Evolutionary conservation across 225 moss, liverwort and hornwort genomes (phyloP), one percentile per base, ranked within the genome.

Genomic region (Pleurozium schreberi): DNA sequence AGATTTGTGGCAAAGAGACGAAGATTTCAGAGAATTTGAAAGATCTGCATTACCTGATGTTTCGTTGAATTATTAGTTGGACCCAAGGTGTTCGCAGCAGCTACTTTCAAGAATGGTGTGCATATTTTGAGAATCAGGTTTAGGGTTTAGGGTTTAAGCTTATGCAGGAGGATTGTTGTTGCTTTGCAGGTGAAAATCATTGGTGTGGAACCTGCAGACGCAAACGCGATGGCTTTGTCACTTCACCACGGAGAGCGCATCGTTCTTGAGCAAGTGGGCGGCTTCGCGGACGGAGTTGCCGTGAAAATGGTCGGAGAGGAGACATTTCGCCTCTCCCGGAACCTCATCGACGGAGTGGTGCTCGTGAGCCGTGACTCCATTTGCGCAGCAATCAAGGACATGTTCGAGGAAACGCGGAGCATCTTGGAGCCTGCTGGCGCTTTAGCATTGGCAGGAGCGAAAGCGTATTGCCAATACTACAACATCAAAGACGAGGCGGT

Each of bases 341-440:
- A 99, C 88, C 94, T 99, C 47, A 79, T 97, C 50, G 97, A 99
- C 90, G 98, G 98, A 50, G 93, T 99, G 62, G 97, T 99, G 33
- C 93, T 99, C 63, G 98, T 99, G 53, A 97, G 84, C 83, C 95
- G 98, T 61, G 98, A 98, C 78, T 88, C 97, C 90, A 98, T 97
- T 28, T 98, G 98, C 89, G 97, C 98, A 27, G 97, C 98, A 45
- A 98, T 98, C 59, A 98, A 98, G 96, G 98, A 98, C 89, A 96
- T 97, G 96, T 98, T 98, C 57, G 98, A 98, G 86, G 98, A 98
- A 83, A 98, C 96, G 38, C 92, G 98, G n/a, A 96, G 97, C 88
- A 98, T 98, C 75, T 85, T 98, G 61, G 98, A 98, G 81, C 98
- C 98, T 20, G 98, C 98, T 25, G 98, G 98, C 34, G 98, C 98